phyloP scores from a whole-genome alignment of 2,329 filamentous ascomycete genomes.

The Ceratocystis alfenasii region DNA sequence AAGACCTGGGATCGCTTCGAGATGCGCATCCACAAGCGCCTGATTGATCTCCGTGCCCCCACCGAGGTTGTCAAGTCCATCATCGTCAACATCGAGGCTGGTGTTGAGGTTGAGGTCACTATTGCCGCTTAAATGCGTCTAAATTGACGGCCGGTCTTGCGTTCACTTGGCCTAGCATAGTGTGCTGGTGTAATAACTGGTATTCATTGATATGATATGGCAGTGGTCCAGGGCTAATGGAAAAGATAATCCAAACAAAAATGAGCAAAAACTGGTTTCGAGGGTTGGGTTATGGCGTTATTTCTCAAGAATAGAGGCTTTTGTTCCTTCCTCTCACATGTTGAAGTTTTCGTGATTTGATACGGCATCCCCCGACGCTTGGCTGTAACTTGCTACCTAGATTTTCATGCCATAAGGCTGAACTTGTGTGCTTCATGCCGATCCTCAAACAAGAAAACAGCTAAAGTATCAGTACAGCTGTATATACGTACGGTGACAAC shows the following conservation, averaged over 20 bases:
- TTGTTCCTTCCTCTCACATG: conserved; percentile 15
- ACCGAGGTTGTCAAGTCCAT: conserved; percentile 97
- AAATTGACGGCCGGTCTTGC: background rate
- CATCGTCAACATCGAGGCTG: conserved; percentile 91
- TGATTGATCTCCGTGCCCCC: conserved; percentile 94
- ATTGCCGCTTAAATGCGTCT: conserved; percentile 58
- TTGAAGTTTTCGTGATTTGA: no score
- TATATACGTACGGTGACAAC: no score
- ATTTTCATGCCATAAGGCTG: no score
- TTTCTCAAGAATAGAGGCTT: conserved; percentile 16
- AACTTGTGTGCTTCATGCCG: no score
- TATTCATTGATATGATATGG: background rate
- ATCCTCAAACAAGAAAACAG: no score
- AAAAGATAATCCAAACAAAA: conserved; percentile 15
- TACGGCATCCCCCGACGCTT: no score
- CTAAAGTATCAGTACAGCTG: no score
- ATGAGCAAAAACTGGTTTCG: conserved; percentile 16
- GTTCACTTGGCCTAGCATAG: background rate
- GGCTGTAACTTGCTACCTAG: no score
- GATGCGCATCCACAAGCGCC: conserved; percentile 98
- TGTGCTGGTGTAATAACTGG: conserved; percentile 4
- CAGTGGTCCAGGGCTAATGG: conserved; percentile 2
- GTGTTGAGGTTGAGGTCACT: conserved; percentile 87
- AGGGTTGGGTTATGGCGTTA: conserved; percentile 18
- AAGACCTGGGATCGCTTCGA: conserved; percentile 99